Evolutionary conservation across 805 yeast genomes (phyloP), one percentile per base, ranked within the genome.

Genomic region (Ogataea nitratoaversa): DNA sequence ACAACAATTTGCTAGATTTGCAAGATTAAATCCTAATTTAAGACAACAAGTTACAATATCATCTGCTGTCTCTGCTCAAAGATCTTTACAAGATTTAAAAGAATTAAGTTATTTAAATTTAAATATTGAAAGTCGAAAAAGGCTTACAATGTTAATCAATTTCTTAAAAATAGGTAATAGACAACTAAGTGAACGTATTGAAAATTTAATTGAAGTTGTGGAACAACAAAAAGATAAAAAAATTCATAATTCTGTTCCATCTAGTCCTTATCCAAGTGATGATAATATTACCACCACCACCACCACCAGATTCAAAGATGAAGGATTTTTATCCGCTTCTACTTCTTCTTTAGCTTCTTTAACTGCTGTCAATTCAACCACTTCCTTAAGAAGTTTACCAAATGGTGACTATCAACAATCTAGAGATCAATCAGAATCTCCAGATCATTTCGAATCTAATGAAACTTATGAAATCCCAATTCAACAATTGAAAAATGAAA

Each of bases 91-190:
- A 36, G 64, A 64, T 39, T 41, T 65, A 16, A 65, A 58, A 34
- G 65, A 63, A 28, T 46, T 65, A 20, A 58, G 66, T 29, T 48
- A 60, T 4, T 42, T 63, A 23, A 65, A 65, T 43, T 36, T 64
- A 4, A 60, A 57, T 41, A 71, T 78, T 41, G 95, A 87, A 53
- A 82, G 90, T 19, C 76, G 86, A 44, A 81, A 82, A 48, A 72
- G 90, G 48, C 57, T 89, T 34, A 80, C 84, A 28, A 84, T 91
- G 54, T 79, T 95, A 52, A 70, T 90, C 34, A 90, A 88, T 50
- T 70, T 90, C 38, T 67, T 89, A 41, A 82, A 83, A 54, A 68
- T 87, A 36, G 96, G 96, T 3, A 89, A 87, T 54, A 78, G 77
- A 41, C 87, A 83, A 52, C 70, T 89, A 24, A 79, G 82, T 34